phyloP scores from a whole-genome alignment of 305 asterid species.

The Coffea humblotiana region DNA sequence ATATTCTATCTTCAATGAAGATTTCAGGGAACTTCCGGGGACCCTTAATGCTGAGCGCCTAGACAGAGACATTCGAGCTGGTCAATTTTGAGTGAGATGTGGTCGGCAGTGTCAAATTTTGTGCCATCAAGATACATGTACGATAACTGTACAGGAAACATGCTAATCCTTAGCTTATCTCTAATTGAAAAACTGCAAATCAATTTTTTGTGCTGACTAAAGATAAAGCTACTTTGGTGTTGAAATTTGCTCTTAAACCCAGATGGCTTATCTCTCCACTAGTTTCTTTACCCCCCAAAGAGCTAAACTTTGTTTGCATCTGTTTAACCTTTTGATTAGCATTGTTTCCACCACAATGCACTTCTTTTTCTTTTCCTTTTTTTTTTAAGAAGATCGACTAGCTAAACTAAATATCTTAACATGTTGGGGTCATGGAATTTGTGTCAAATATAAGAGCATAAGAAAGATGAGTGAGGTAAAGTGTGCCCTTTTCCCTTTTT shows the following conservation, averaged over 20 bases:
- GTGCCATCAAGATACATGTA: background rate
- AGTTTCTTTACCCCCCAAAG: no score
- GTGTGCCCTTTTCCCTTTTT: no score
- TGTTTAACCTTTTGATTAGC: no score
- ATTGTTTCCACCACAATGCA: no score
- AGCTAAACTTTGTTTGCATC: no score
- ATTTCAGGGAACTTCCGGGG: conserved; percentile 91
- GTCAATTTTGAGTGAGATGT: conserved; percentile 53
- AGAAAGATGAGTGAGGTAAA: no score
- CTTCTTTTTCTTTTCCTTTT: no score
- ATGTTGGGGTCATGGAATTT: no score
- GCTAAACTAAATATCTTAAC: no score
- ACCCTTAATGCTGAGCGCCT: conserved; percentile 88
- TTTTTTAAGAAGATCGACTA: no score
- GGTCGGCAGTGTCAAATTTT: background rate
- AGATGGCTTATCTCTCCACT: background rate
- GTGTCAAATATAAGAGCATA: no score
- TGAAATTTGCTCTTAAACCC: background rate
- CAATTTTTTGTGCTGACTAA: background rate
- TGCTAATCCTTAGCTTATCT: background rate
- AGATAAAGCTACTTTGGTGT: background rate
- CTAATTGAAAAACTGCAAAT: background rate
- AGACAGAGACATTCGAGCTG: conserved; percentile 82
- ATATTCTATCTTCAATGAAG: conserved; percentile 87
- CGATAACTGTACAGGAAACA: conserved; percentile 4